Evolutionary conservation across 2,329 filamentous ascomycete species (phyloP).

Genomic region (Talaromyces sp.): DNA sequence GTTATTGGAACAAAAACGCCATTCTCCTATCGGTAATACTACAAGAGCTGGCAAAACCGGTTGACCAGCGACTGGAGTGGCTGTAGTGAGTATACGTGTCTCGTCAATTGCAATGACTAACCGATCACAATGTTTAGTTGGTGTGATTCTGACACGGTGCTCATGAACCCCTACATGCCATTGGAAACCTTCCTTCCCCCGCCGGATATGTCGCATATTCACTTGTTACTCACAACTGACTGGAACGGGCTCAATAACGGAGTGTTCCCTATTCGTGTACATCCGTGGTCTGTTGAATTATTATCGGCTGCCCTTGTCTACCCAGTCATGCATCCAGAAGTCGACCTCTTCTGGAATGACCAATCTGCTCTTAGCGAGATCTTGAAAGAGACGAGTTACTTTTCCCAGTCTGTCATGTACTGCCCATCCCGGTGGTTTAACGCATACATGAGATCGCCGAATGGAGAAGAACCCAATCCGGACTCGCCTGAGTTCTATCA

Average conservation of each 20-base stretch:
- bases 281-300: slow-evolving; percentile 24
- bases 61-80: slow-evolving; percentile 27
- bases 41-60: slow-evolving; percentile 25
- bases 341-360: slow-evolving; percentile 12
- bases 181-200: slow-evolving; percentile 27
- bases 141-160: slow-evolving; percentile 25
- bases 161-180: slow-evolving; percentile 24
- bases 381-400: slow-evolving; percentile 6
- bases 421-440: slow-evolving; percentile 21
- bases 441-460: slow-evolving; percentile 17
- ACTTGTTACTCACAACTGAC: slow-evolving; percentile 24
- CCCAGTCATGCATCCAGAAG: slow-evolving; percentile 14
- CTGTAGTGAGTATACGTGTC: slow-evolving; percentile 17
- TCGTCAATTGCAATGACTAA: neutral
- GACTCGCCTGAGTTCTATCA: neutral
- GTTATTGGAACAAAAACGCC: slow-evolving; percentile 29
- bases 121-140: slow-evolving; percentile 16
- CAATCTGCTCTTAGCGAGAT: slow-evolving; percentile 13
- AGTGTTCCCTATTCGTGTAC: slow-evolving; percentile 24
- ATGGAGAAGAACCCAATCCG: slow-evolving; percentile 14
- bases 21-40: slow-evolving; percentile 24
- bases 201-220: slow-evolving; percentile 18
- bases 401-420: slow-evolving; percentile 11
- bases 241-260: slow-evolving; percentile 27
- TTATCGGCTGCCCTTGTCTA: slow-evolving; percentile 20